Conservation (phyloP, 257 asterid genomes). For the Penstemon barbatus region DNA sequence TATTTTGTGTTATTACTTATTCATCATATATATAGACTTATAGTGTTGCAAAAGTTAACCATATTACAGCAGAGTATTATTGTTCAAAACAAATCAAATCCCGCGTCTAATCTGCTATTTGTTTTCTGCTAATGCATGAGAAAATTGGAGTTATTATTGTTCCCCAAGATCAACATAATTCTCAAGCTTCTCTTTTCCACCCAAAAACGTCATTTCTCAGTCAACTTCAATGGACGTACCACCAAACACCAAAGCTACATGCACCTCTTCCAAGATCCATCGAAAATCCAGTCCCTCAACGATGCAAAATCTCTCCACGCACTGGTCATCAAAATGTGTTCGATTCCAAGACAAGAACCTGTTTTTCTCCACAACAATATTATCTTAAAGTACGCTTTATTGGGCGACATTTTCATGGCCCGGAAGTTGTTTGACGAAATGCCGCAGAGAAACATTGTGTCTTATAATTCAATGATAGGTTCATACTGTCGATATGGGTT, state of each 20-base stretch:
- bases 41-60: too few species aligned
- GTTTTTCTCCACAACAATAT: constrained; percentile 56
- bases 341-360: constrained; percentile 44
- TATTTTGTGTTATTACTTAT: too few species aligned
- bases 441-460: constrained; percentile 55
- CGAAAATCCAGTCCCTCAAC: constrained; percentile 40
- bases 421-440: constrained; percentile 65
- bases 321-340: constrained; percentile 50
- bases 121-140: constrained; percentile 41
- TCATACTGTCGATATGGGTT: constrained; percentile 48
- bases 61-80: too few species aligned
- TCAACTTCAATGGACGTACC: constrained; percentile 35
- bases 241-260: constrained; percentile 37
- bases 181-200: constrained; percentile 21
- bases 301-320: constrained; percentile 60
- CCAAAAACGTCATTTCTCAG: constrained; percentile 30
- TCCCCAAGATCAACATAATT: constrained; percentile 17
- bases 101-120: too few species aligned
- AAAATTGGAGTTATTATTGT: constrained; percentile 23
- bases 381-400: constrained; percentile 33
- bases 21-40: too few species aligned
- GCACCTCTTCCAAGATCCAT: constrained; percentile 49
- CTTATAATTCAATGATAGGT: constrained; percentile 67
- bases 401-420: constrained; percentile 44
- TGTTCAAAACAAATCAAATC: too few species aligned